Conservation (phyloP, 2,329 filamentous ascomycete genomes). For the Aspergillus sergii region DNA sequence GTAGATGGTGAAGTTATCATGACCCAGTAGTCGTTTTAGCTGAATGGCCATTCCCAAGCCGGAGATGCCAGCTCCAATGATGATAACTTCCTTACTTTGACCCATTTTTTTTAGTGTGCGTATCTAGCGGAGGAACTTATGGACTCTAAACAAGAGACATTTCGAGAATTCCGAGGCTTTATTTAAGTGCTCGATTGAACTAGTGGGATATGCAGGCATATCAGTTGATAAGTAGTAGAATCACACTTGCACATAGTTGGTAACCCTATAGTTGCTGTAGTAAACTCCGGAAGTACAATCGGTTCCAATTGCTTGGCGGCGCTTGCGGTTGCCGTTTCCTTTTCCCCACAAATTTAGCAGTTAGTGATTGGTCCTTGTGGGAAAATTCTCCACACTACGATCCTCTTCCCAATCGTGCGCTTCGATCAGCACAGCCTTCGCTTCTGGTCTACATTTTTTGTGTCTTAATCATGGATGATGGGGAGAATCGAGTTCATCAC, state of each 20-base stretch:
- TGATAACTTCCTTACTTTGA: constrained; percentile 3
- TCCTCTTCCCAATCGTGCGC: neutral
- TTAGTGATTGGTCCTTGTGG: neutral
- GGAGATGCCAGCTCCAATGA: constrained; percentile 5
- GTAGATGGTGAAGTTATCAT: constrained; percentile 6
- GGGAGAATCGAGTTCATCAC: too few relatives aligned
- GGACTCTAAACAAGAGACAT: neutral
- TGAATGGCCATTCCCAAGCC: constrained; percentile 8
- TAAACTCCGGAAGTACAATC: too few relatives aligned
- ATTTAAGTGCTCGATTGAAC: neutral
- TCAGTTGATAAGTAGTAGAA: too few relatives aligned
- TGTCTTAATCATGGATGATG: too few relatives aligned
- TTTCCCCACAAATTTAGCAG: neutral
- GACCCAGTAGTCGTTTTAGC: neutral
- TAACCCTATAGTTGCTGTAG: too few relatives aligned
- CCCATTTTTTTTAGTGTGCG: neutral
- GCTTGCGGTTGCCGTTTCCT: neutral
- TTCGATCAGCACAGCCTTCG: neutral
- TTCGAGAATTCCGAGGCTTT: neutral
- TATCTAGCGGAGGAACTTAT: neutral
- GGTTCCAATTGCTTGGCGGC: neutral
- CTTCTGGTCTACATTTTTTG: neutral
- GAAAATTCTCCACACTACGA: neutral
- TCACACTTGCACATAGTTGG: too few relatives aligned
- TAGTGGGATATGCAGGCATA: neutral